Evolutionary conservation across 129 eudicot species (phyloP).

Genomic region (Centrapalus pauciflorus): DNA sequence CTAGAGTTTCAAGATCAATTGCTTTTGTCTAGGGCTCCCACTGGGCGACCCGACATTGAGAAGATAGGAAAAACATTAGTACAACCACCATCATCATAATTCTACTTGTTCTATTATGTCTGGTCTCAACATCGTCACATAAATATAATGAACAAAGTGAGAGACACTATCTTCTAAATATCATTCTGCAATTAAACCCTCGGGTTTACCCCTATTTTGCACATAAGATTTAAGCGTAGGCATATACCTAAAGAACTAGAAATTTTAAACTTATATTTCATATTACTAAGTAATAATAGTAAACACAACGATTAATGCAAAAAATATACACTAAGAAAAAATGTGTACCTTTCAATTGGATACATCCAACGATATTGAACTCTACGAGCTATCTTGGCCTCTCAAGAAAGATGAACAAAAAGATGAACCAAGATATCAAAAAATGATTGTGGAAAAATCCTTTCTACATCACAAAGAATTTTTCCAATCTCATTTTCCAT

Average conservation of each 20-base stretch:
- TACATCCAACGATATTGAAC: constrained; percentile 4
- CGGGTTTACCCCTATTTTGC: background rate
- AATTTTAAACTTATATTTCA: background rate
- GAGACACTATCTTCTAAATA: background rate
- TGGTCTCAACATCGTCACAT: background rate
- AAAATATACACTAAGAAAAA: too few relatives aligned
- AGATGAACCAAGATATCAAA: constrained; percentile 31
- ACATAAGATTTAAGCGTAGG: constrained; percentile 2
- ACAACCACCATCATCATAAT: too few relatives aligned
- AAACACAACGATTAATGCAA: background rate
- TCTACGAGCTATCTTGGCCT: constrained; percentile 2
- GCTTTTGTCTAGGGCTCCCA: too few relatives aligned
- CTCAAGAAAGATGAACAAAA: background rate
- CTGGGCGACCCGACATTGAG: too few relatives aligned
- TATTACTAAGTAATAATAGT: background rate
- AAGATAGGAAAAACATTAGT: too few relatives aligned
- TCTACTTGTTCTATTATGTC: background rate
- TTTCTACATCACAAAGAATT: constrained; percentile 1
- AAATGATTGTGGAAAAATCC: constrained; percentile 25
- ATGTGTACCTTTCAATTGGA: too few relatives aligned
- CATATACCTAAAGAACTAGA: background rate
- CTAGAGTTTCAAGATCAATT: too few relatives aligned
- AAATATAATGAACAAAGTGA: background rate
- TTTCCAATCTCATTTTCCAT: background rate
- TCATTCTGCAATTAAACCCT: too few relatives aligned